phyloP scores from a whole-genome alignment of 2,329 filamentous ascomycete genomes.

The Chrysosporium queenslandicum region DNA sequence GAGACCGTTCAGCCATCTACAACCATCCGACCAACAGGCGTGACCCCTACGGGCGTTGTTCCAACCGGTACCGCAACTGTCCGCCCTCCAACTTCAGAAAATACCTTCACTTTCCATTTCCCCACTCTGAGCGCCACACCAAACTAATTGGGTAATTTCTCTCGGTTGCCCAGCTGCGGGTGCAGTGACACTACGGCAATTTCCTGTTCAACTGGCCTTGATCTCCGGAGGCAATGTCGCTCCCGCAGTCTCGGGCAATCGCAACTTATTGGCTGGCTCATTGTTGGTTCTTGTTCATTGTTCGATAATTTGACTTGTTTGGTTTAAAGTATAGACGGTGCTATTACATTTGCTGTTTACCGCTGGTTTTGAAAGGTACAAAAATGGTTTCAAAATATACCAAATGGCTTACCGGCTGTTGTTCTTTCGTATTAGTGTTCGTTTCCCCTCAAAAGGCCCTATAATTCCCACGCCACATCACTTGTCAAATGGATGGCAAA shows the following conservation, averaged over 20 bases:
- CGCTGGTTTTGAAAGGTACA: not conserved
- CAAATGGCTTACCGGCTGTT: not conserved
- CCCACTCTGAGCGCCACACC: not conserved
- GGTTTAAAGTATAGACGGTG: not conserved
- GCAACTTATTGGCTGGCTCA: not conserved
- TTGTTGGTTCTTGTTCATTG: not conserved
- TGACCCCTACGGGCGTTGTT: not conserved
- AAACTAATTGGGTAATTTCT: not conserved
- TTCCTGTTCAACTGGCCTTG: not conserved
- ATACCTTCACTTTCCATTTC: slow-evolving; percentile 3
- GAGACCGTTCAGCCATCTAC: not conserved
- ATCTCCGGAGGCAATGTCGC: not conserved
- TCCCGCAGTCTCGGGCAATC: not conserved
- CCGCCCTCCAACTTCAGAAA: not conserved
- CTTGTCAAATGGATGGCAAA: too few species aligned
- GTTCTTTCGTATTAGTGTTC: too few species aligned
- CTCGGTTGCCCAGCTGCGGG: not conserved
- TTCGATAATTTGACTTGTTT: not conserved
- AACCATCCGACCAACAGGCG: not conserved
- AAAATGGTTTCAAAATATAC: not conserved
- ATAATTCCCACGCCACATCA: too few species aligned
- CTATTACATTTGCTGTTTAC: not conserved
- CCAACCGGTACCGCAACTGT: not conserved
- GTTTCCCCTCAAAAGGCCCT: too few species aligned
- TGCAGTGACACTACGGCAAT: too few species aligned